Conservation (phyloP, 495 filamentous ascomycete species). For the Daldinia vernicosa region DNA sequence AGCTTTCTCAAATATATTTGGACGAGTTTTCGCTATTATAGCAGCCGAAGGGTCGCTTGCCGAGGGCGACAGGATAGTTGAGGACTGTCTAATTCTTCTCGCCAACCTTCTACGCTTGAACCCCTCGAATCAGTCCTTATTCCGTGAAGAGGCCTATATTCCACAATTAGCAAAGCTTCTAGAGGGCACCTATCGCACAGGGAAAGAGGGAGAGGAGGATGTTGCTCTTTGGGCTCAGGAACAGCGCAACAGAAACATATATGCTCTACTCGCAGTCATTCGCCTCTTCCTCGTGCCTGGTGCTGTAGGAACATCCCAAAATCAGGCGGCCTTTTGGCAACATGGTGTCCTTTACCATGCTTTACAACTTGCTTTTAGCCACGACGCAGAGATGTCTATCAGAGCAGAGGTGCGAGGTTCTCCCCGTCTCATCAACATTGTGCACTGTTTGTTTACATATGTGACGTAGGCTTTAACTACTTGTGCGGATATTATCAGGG, state of each 20-base stretch:
- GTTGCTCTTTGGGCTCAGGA: slow-evolving; percentile 75
- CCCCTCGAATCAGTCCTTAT: slow-evolving; percentile 90
- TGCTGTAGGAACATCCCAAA: slow-evolving; percentile 79
- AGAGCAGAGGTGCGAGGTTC: slow-evolving; percentile 73
- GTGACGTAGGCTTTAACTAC: slow-evolving; percentile 74
- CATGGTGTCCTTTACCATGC: slow-evolving; percentile 83
- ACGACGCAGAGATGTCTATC: slow-evolving; percentile 75
- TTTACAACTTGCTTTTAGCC: slow-evolving; percentile 84
- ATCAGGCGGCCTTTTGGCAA: slow-evolving; percentile 87
- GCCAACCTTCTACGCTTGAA: slow-evolving; percentile 92
- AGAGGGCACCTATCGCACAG: slow-evolving; percentile 64
- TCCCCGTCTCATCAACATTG: slow-evolving; percentile 35
- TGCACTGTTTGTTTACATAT: slow-evolving; percentile 41
- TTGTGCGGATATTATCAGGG: slow-evolving; percentile 87
- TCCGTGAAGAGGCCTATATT: slow-evolving; percentile 89
- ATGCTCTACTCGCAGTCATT: slow-evolving; percentile 85
- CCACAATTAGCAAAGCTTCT: slow-evolving; percentile 76
- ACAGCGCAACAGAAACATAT: slow-evolving; percentile 89
- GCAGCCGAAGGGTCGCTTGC: slow-evolving; percentile 80
- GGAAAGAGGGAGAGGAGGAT: slow-evolving; percentile 66
- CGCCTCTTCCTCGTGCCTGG: slow-evolving; percentile 85
- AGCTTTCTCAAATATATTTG: slow-evolving; percentile 93
- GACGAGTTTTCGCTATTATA: slow-evolving; percentile 83
- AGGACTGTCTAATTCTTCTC: slow-evolving; percentile 92
- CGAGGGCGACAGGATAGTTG: slow-evolving; percentile 87